phyloP scores from a whole-genome alignment of 306 rosid genomes.

The Alnus glutinosa region DNA sequence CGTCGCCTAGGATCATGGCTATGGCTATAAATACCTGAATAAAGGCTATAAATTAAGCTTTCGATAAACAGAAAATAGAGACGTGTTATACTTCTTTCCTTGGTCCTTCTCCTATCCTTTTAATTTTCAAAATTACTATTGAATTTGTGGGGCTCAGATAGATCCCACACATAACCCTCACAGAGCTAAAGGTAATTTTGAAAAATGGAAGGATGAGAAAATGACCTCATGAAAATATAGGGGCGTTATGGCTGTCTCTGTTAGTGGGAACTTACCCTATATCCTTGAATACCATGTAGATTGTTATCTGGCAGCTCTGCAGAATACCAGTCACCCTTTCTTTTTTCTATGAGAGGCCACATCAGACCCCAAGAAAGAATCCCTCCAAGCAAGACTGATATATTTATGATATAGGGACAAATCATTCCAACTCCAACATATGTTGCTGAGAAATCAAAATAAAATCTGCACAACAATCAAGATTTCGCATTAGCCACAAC shows the following conservation, averaged over 20 bases:
- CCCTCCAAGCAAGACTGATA: slow-evolving; percentile 17
- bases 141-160: too few relatives aligned
- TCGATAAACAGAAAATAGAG: background rate
- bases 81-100: too few relatives aligned
- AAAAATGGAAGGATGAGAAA: too few relatives aligned
- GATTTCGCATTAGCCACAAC: background rate
- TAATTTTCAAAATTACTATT: too few relatives aligned
- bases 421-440: slow-evolving; percentile 25
- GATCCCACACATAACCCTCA: too few relatives aligned
- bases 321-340: slow-evolving; percentile 9
- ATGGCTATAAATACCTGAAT: slow-evolving; percentile 1
- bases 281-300: background rate
- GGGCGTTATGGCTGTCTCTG: background rate
- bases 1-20: slow-evolving; percentile 21
- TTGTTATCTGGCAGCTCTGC: background rate
- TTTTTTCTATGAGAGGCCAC: slow-evolving; percentile 22
- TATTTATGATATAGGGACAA: slow-evolving; percentile 17
- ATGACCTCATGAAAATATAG: background rate
- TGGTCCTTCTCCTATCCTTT: too few relatives aligned
- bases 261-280: background rate
- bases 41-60: background rate
- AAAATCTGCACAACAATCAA: slow-evolving; percentile 4
- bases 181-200: too few relatives aligned
- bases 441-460: slow-evolving; percentile 16
- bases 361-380: slow-evolving; percentile 25